A percentile compares a stretch with the other conserved stretches of the same genome.
Evolutionary conservation across 805 yeast species (phyloP).

Genomic region (Blastobotrys muscicola): DNA sequence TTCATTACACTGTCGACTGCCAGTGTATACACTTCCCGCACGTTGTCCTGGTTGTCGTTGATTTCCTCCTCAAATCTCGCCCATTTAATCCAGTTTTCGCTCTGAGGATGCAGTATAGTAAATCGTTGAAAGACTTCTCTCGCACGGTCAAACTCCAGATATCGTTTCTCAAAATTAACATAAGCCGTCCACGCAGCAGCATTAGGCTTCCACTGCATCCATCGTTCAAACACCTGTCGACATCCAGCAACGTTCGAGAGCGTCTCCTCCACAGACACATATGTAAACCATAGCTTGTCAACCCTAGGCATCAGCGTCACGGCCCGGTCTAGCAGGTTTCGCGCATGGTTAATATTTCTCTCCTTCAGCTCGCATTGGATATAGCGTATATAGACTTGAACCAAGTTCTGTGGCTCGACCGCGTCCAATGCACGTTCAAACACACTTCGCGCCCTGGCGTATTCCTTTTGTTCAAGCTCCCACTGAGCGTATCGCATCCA

Average conservation of each 20-base stretch:
- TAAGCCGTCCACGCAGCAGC: slow-evolving; percentile 65
- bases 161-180: slow-evolving; percentile 61
- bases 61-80: slow-evolving; percentile 53
- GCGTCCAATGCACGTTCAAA: slow-evolving; percentile 73
- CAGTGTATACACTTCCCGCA: slow-evolving; percentile 56
- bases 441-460: slow-evolving; percentile 70
- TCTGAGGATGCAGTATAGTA: slow-evolving; percentile 41
- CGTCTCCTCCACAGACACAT: slow-evolving; percentile 74
- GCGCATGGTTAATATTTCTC: slow-evolving; percentile 75
- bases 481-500: slow-evolving; percentile 90
- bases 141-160: slow-evolving; percentile 47
- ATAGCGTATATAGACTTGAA: slow-evolving; percentile 39
- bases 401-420: slow-evolving; percentile 51
- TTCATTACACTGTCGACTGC: slow-evolving; percentile 47
- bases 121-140: slow-evolving; percentile 50
- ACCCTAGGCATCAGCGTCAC: slow-evolving; percentile 64
- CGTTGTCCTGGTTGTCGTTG: slow-evolving; percentile 35
- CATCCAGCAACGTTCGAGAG: slow-evolving; percentile 54
- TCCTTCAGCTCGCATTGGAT: slow-evolving; percentile 65
- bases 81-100: slow-evolving; percentile 69
- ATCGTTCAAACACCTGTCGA: slow-evolving; percentile 58
- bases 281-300: slow-evolving; percentile 80
- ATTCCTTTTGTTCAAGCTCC: slow-evolving; percentile 75
- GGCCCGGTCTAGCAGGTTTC: slow-evolving; percentile 75
- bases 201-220: slow-evolving; percentile 73